A percentile compares a stretch with the other conserved stretches of the same genome.
phyloP scores from a whole-genome alignment of 345 rosid genomes.

The Jatropha curcas region DNA sequence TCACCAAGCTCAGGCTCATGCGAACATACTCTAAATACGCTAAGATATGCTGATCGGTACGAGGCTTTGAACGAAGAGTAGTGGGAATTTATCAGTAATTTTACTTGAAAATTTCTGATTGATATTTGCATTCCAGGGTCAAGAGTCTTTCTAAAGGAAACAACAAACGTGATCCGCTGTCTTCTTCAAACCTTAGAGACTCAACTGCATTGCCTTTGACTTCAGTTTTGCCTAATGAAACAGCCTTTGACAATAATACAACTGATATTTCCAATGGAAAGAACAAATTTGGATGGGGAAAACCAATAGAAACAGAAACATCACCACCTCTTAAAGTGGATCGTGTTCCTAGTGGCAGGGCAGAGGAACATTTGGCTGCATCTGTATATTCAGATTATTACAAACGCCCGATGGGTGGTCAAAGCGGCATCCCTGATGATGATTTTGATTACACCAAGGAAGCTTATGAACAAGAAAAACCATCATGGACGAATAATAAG shows the following conservation, averaged over 20 bases:
- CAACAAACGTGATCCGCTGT: constrained; percentile 43
- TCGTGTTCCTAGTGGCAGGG: constrained; percentile 40
- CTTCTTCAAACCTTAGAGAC: constrained; percentile 48
- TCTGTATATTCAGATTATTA: constrained; percentile 28
- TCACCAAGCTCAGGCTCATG: constrained; percentile 75
- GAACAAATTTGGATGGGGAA: constrained; percentile 45
- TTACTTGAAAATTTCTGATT: constrained; percentile 22
- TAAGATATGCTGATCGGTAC: constrained; percentile 73
- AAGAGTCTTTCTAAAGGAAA: constrained; percentile 64
- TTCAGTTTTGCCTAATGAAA: constrained; percentile 31
- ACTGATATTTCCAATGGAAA: constrained; percentile 38
- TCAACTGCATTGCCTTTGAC: constrained; percentile 38
- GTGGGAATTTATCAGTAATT: neutral
- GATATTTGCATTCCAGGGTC: constrained; percentile 43
- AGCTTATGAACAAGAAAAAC: constrained; percentile 30
- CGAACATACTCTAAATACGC: constrained; percentile 66
- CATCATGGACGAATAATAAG: constrained; percentile 19
- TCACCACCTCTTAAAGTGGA: constrained; percentile 33
- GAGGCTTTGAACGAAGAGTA: neutral
- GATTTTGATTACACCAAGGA: constrained; percentile 34
- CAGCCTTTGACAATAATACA: constrained; percentile 33
- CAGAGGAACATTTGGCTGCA: constrained; percentile 30
- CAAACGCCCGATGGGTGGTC: constrained; percentile 29
- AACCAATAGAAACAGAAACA: constrained; percentile 40
- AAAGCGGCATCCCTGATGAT: constrained; percentile 19